Base-by-base conservation (phyloP, 2,329 filamentous ascomycete species). In the Knufia petricola region DNA sequence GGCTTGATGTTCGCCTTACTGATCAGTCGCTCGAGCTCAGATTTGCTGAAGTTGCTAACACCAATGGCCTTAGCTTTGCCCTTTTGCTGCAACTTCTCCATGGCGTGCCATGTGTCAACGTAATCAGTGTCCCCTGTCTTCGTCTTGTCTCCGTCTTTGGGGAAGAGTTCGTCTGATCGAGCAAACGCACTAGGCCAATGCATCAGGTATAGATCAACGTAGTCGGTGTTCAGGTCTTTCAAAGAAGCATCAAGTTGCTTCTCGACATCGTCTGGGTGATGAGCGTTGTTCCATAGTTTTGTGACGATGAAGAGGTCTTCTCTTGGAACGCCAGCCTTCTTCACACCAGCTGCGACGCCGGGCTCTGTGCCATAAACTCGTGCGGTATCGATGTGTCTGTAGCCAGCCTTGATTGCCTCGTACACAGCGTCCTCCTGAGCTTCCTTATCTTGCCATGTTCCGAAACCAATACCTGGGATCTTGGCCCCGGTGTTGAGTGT, bases 231-330 rank as follows among this genome's bases (percentile, higher is more conserved):
- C 9, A 78, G 64, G 49, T 76, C 72, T 49, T 66, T 61, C 32
- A 77, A 62, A 0, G 72, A 72, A 56, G 67, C 65, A 53, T 76
- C 64, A 15, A 77, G 60, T 2, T 68, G 73, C 46, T 65, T 63
- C 56, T 73, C 71, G 30, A 78, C 69, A 50, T 75, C 65, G 32
- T 73, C 64, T 1, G 70, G 66, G 46, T 66, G 62, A 56, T 77
- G 75, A 34, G 73, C 65, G 10, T 68, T 76, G 64, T 79, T 79
- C 77, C 76, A 81, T 10, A 81, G 66, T 66, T 82, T 82, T 53
- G 72, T 73, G n/a, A 77, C 80, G 46, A 77, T 66, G 62, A 74
- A 68, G 31, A 42, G 50, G 17, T 51, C 49, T 26, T 50, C 39
- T 4, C 54, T 50, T 20, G 45, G 34, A 9, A 55, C 51, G 38